Conservation (phyloP, 495 filamentous ascomycete species). For the Penicillium riverlandense region DNA sequence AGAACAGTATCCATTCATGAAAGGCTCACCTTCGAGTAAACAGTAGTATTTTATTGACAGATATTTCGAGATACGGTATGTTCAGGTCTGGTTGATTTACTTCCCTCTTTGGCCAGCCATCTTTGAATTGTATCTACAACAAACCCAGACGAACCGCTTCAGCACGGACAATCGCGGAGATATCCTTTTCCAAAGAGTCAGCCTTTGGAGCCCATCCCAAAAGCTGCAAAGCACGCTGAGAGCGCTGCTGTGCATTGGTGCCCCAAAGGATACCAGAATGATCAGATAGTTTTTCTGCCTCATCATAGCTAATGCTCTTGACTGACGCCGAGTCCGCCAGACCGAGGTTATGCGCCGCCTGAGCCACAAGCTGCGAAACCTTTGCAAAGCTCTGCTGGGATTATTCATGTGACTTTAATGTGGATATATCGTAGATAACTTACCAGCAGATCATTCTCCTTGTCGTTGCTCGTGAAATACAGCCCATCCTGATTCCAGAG, state of each 20-base stretch:
- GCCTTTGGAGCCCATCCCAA: conserved; percentile 50
- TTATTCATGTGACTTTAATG: not conserved
- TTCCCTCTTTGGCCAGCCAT: no score
- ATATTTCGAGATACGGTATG: no score
- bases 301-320: conserved; percentile 10
- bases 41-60: no score
- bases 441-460: conserved; percentile 25
- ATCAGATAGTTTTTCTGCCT: conserved; percentile 15
- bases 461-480: conserved; percentile 56
- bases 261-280: conserved; percentile 33
- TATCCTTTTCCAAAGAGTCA: conserved; percentile 38
- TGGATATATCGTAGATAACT: not conserved
- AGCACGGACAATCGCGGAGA: conserved; percentile 34
- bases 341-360: conserved; percentile 48
- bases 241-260: conserved; percentile 47
- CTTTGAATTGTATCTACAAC: no score
- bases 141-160: conserved; percentile 33
- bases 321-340: conserved; percentile 47
- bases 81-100: no score
- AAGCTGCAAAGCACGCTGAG: conserved; percentile 48
- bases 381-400: conserved; percentile 44
- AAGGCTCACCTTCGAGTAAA: no score
- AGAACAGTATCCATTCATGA: no score
- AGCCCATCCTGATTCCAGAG: conserved; percentile 66
- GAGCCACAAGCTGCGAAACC: conserved; percentile 46